phyloP scores from a whole-genome alignment of 2,329 filamentous ascomycete genomes.

The Rhynchosporium agropyri region DNA sequence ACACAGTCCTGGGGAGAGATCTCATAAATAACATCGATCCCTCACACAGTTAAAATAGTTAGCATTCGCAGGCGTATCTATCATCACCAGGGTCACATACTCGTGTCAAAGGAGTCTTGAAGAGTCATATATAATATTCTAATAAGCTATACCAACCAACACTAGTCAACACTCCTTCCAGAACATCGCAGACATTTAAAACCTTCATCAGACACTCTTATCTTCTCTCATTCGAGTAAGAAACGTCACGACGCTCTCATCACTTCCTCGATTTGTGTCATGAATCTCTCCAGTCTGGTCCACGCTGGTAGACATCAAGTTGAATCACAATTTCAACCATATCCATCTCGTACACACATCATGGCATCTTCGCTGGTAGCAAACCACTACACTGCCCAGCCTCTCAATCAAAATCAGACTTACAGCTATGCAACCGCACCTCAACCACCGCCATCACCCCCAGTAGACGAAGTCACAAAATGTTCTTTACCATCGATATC shows the following conservation, averaged over 20 bases:
- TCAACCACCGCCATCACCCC: slow-evolving; percentile 72
- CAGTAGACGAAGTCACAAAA: slow-evolving; percentile 72
- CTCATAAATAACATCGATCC: slow-evolving; percentile 52
- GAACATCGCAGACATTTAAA: neutral
- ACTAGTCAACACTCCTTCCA: slow-evolving; percentile 22
- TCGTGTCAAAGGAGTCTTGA: slow-evolving; percentile 43
- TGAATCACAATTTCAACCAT: slow-evolving; percentile 36
- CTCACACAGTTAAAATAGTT: slow-evolving; percentile 43
- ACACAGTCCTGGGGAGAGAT: slow-evolving; percentile 50
- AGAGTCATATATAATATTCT: slow-evolving; percentile 33
- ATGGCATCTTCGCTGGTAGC: slow-evolving; percentile 51
- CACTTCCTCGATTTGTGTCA: slow-evolving; percentile 30
- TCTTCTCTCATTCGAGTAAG: slow-evolving; percentile 2
- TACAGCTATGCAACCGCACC: slow-evolving; percentile 55
- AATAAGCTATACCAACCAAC: slow-evolving; percentile 35
- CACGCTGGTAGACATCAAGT: slow-evolving; percentile 40
- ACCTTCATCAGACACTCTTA: neutral
- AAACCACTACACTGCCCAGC: slow-evolving; percentile 51
- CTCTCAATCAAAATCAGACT: slow-evolving; percentile 47
- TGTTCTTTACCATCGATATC: slow-evolving; percentile 94
- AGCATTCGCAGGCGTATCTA: slow-evolving; percentile 41
- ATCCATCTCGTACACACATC: slow-evolving; percentile 40
- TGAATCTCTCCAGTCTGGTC: slow-evolving; percentile 44
- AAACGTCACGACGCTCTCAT: neutral
- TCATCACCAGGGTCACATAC: slow-evolving; percentile 33